Percentiles rank a stretch among this genome's conserved stretches.
These are phyloP conservation scores for Colletotrichum godetiae DNA, from an alignment of 2,329 filamentous ascomycete species.

Conservation along the genomic window DNA sequence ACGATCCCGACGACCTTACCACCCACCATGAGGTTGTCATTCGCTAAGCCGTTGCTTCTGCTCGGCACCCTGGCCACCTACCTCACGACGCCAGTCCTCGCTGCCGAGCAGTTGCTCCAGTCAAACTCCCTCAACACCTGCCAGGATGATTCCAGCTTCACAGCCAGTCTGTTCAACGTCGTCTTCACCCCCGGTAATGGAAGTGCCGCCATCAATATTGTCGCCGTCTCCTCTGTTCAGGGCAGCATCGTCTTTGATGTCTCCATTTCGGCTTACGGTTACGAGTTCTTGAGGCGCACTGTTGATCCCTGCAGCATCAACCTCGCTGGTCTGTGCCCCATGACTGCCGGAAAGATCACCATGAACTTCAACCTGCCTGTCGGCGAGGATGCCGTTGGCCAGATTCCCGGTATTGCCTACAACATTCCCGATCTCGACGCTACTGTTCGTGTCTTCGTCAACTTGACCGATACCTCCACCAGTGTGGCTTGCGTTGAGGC, in stretches of 20 bases:
- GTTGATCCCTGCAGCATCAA: constrained; percentile 81
- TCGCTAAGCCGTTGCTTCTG: constrained; percentile 56
- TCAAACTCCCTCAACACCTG: constrained; percentile 89
- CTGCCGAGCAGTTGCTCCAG: constrained; percentile 76
- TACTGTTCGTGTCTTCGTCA: constrained; percentile 84
- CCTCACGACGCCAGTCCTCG: constrained; percentile 53
- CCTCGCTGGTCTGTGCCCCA: constrained; percentile 85
- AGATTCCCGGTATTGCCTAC: constrained; percentile 87
- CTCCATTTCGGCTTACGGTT: constrained; percentile 84
- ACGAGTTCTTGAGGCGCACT: constrained; percentile 72
- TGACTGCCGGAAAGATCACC: constrained; percentile 85
- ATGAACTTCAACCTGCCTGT: constrained; percentile 78
- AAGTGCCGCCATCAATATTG: constrained; percentile 78
- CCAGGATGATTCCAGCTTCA: constrained; percentile 85
- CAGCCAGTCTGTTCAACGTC: constrained; percentile 89
- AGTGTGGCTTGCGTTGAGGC: constrained; percentile 90
- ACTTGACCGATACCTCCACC: constrained; percentile 68
- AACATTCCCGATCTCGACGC: constrained; percentile 92
- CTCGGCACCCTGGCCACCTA: constrained; percentile 57
- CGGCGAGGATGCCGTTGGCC: constrained; percentile 63
- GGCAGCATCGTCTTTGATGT: constrained; percentile 85
- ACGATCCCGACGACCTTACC: constrained; percentile 17
- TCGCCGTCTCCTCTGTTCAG: constrained; percentile 83
- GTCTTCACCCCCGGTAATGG: constrained; percentile 81
- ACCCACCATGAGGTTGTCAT: constrained; percentile 59